Evolutionary conservation across 148 eudicot species (phyloP), one percentile per base, ranked within the genome.

Genomic region (Hydrangea macrophylla): DNA sequence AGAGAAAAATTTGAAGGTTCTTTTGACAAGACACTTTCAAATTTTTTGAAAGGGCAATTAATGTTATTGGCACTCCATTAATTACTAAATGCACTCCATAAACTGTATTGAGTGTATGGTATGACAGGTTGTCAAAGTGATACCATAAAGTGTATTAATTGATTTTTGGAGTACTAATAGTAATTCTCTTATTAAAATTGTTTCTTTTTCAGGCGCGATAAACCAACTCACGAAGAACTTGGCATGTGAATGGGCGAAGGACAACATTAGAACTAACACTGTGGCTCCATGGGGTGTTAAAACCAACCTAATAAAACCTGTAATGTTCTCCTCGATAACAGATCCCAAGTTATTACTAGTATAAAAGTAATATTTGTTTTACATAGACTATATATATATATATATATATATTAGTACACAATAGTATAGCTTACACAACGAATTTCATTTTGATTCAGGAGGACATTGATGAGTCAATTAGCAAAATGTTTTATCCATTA

Each of bases 191-290:
- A n/a, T n/a, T n/a, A n/a, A n/a, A n/a, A n/a, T 20, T 7, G 15
- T n/a, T 17, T 11, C 22, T 50, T 64, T 40, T 67, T 40, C 74
- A 81, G 85, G 75, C n/a, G 85, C 85, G 51, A 76, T 80, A 20
- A 80, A 80, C 58, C 84, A 80, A 25, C 26, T 76, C 25, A 73
- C 78, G 0, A 80, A 57, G 69, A 80, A 67, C 60, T 71, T 80
- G 70, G 84, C 84, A 15, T 80, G 69, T 44, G 84, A 80, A 45
- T 80, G 83, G 83, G 83, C 83, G 27, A 80, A 69, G 62, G 83
- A 80, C 65, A 55, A 73, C 9, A 76, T 80, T 51, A 69, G 84
- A 6, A 63, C 68, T 1, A 80, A 80, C 22, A 40, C 78, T 1
- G 84, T 80, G 33, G 62, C 77, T 2, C 84, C 84, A 9, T 76